Percentiles rank a stretch among this genome's conserved stretches.
phyloP scores from a whole-genome alignment of 2,329 filamentous ascomycete genomes.

The Celoporthe dispersa region DNA sequence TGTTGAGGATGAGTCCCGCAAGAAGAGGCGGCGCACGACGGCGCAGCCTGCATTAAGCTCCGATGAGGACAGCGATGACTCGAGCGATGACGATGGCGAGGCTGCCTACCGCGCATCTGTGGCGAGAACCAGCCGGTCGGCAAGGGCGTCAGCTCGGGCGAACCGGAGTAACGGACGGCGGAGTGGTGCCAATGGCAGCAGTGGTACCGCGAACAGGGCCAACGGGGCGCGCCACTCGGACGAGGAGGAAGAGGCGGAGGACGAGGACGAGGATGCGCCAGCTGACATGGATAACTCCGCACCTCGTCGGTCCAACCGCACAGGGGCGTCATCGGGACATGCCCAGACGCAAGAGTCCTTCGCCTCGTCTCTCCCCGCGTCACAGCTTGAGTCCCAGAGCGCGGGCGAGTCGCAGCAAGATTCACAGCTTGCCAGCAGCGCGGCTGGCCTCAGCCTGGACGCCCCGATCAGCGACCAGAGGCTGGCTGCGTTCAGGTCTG shows the following conservation, averaged over 20 bases:
- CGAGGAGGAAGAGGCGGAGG: conserved; percentile 56
- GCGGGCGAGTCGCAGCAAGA: conserved; percentile 50
- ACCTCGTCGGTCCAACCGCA: conserved; percentile 48
- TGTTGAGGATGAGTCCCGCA: conserved; percentile 75
- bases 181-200: conserved; percentile 35
- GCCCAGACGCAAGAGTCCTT: conserved; percentile 68
- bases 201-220: conserved; percentile 23
- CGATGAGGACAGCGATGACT: conserved; percentile 63
- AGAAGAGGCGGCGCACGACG: conserved; percentile 72
- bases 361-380: conserved; percentile 79
- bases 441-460: conserved; percentile 49
- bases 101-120: conserved; percentile 48
- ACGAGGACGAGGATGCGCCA: conserved; percentile 48
- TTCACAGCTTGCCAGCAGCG: conserved; percentile 47
- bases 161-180: conserved; percentile 34
- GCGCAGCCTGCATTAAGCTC: conserved; percentile 59
- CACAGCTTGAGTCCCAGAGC: conserved; percentile 62
- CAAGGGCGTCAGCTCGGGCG: conserved; percentile 41
- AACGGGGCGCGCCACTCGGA: conserved; percentile 41
- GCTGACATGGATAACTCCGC: conserved; percentile 48
- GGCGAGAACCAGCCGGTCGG: conserved; percentile 36
- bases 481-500: conserved; percentile 74
- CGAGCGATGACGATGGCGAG: conserved; percentile 51
- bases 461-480: conserved; percentile 63
- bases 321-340: conserved; percentile 44